Evolutionary conservation across 495 filamentous ascomycete species (phyloP).

Genomic region (Letharia lupina): DNA sequence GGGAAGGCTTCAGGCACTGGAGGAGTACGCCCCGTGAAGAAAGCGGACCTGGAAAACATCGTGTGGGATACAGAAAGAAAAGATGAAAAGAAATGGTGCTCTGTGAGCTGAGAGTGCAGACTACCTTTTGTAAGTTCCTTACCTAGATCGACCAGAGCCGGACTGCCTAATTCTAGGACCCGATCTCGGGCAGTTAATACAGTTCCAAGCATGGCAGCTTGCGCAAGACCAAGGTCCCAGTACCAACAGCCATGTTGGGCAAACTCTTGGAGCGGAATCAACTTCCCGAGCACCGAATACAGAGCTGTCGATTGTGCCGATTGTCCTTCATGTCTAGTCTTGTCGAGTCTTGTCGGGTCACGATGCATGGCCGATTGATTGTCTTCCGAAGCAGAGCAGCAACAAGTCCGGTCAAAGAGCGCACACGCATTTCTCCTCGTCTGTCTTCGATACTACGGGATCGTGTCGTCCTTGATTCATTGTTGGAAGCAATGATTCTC

Average conservation of each 20-base stretch:
- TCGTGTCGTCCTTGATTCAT: neutral
- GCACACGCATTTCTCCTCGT: neutral
- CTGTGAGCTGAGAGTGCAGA: neutral
- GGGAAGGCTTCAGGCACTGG: neutral
- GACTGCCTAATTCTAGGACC: neutral
- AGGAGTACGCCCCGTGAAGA: neutral
- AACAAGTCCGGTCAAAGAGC: neutral
- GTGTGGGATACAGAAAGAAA: neutral
- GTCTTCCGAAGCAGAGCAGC: neutral
- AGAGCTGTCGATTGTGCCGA: neutral
- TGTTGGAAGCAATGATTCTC: neutral
- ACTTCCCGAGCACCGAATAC: neutral
- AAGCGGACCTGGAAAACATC: neutral
- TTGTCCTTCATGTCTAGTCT: neutral
- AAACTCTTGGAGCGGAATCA: neutral
- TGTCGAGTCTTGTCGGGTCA: neutral
- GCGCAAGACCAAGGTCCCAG: neutral
- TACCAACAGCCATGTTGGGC: neutral
- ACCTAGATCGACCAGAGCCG: neutral
- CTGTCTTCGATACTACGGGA: neutral
- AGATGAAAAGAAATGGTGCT: neutral
- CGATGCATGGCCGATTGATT: neutral
- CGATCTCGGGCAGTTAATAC: no score
- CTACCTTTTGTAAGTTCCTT: neutral
- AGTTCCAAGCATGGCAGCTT: neutral